Evolutionary conservation across 192 early-diverging fungal species (phyloP), one percentile per base, ranked within the genome.

Genomic region (Podila epigama): DNA sequence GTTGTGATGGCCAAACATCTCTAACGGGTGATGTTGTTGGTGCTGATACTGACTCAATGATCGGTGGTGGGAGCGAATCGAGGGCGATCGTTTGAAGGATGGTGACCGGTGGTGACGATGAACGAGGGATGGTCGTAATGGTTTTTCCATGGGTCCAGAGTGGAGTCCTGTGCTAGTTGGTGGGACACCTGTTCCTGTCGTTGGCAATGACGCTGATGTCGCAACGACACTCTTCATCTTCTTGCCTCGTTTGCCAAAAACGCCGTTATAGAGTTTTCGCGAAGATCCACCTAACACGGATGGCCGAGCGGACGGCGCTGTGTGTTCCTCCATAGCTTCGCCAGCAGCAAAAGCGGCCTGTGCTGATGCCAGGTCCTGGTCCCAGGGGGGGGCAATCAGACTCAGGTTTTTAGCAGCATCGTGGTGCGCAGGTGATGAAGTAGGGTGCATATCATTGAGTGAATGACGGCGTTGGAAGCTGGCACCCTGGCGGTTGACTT

Each of bases 381-480:
- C 70, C 62, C 70, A 72, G 51, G 57, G 56, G 18, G 50, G 63
- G 9, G 40, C 18, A 5, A 44, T 16, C 22, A 54, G 32, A 2
- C 31, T 36, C 25, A 34, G 18, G 29, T 5, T 11, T 16, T 4
- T 13, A 60, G 0, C 22, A 16, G 16, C 31, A 35, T 60, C 32
- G 1, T 62, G 18, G 8, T 40, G 16, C 10, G 68, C 36, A 13
- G 50, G 20, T 1, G 18, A 33, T 15, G 39, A n/a, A 53, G 25
- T 36, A 3, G 22, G 15, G 32, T 65, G 52, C 15, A 65, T 27
- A 32, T 68, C 73, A 42, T 64, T 59, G 20, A 77, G 32, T 3
- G 73, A 77, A 37, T 68, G 73, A 12, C 73, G 62, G 28, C 73
- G 50, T 28, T 58, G 60, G 29, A 41, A 68, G 6, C 48, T 60